Conservation (phyloP, 2,329 filamentous ascomycete genomes). For the Colletotrichum cereale region DNA sequence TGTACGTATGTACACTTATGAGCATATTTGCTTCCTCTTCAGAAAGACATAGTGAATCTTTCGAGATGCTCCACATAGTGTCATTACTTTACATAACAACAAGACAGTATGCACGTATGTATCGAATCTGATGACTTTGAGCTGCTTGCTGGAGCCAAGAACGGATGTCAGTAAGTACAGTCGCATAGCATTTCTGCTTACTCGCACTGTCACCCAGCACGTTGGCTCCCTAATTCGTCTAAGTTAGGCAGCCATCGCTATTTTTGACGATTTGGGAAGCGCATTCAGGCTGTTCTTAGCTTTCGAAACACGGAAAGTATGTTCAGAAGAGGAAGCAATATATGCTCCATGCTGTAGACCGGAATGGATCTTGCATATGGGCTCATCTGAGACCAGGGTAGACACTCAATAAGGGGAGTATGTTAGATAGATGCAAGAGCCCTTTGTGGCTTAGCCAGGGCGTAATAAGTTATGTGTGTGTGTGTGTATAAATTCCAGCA, state of each 20-base stretch:
- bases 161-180: no score
- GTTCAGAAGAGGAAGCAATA: constrained; percentile 1
- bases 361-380: neutral
- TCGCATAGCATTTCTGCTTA: neutral
- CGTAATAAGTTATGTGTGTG: neutral
- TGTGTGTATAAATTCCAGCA: no score
- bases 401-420: no score
- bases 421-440: neutral
- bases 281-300: neutral
- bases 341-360: neutral
- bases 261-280: neutral
- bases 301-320: neutral
- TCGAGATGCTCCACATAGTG: neutral
- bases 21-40: neutral
- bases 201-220: neutral
- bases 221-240: neutral
- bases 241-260: neutral
- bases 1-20: neutral
- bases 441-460: neutral
- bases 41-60: neutral
- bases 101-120: neutral
- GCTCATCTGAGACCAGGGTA: no score
- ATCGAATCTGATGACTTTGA: no score
- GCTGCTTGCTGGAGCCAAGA: no score
- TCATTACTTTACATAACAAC: neutral